Percentiles rank a stretch among this genome's conserved stretches.
phyloP scores from a whole-genome alignment of 2,329 filamentous ascomycete genomes.

The Scorias spongiosa region DNA sequence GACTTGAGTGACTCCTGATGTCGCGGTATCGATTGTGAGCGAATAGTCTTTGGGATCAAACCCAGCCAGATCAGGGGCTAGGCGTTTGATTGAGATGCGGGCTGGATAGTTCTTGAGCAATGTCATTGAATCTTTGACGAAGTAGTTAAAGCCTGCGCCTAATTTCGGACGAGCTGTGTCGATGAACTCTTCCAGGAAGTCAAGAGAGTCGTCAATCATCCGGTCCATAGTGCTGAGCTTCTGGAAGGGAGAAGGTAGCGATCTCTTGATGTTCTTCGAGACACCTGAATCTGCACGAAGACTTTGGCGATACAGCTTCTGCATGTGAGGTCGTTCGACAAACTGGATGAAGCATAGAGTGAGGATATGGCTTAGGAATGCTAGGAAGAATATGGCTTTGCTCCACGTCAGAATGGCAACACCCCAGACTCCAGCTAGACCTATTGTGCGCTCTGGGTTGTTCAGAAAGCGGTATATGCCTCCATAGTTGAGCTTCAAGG shows the following conservation, averaged over 20 bases:
- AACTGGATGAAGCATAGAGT: slow-evolving; percentile 81
- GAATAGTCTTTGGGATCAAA: slow-evolving; percentile 68
- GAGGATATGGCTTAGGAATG: slow-evolving; percentile 69
- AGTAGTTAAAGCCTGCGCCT: slow-evolving; percentile 68
- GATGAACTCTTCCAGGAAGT: slow-evolving; percentile 82
- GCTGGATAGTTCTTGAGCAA: slow-evolving; percentile 83
- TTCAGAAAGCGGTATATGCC: slow-evolving; percentile 98
- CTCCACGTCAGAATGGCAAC: slow-evolving; percentile 88
- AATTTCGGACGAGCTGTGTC: slow-evolving; percentile 76
- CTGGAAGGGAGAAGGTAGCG: slow-evolving; percentile 68
- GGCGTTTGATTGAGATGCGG: slow-evolving; percentile 64
- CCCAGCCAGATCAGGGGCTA: slow-evolving; percentile 66
- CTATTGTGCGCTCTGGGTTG: slow-evolving; percentile 88
- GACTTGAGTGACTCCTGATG: slow-evolving; percentile 25
- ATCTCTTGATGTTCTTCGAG: slow-evolving; percentile 77
- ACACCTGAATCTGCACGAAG: slow-evolving; percentile 78
- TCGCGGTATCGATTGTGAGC: slow-evolving; percentile 55
- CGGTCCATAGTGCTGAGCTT: slow-evolving; percentile 75
- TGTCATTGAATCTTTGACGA: slow-evolving; percentile 75
- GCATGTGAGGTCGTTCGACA: slow-evolving; percentile 94
- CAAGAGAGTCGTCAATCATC: slow-evolving; percentile 69
- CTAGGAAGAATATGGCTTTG: slow-evolving; percentile 70
- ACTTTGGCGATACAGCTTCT: slow-evolving; percentile 81
- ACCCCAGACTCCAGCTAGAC: slow-evolving; percentile 90
- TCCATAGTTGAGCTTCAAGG: slow-evolving; percentile 79